Evolutionary conservation across 208 protist genomes (phyloP).

Genomic region (Crithidia thermophila): DNA sequence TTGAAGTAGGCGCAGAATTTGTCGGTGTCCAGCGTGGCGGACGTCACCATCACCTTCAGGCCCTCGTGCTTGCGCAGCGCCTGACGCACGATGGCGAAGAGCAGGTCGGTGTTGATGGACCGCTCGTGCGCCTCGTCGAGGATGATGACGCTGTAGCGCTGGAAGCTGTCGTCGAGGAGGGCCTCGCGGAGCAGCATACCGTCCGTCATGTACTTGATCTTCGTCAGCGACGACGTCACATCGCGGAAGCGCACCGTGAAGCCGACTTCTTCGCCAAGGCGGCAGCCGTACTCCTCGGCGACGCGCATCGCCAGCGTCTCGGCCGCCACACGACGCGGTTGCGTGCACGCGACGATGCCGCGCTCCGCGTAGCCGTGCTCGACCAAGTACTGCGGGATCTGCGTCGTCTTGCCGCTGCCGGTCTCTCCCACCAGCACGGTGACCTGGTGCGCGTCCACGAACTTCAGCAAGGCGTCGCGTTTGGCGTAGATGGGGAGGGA

Average conservation of each 20-base stretch:
- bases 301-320: slow-evolving; percentile 99
- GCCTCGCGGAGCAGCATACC: slow-evolving; percentile 99
- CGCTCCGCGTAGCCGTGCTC: slow-evolving; percentile 87
- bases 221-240: slow-evolving; percentile 94
- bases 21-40: slow-evolving; percentile 97
- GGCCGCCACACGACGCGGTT: slow-evolving; percentile 99
- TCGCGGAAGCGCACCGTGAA: slow-evolving; percentile 99
- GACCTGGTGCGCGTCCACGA: slow-evolving; percentile 80
- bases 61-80: slow-evolving; percentile 85
- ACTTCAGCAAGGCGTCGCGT: slow-evolving; percentile 89
- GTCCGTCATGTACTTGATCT: slow-evolving; percentile 99
- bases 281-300: slow-evolving; percentile 98
- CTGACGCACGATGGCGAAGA: slow-evolving; percentile 98
- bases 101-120: slow-evolving; percentile 99
- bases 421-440: slow-evolving; percentile 96
- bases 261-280: slow-evolving; percentile 98
- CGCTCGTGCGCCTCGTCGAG: slow-evolving; percentile 99
- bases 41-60: slow-evolving; percentile 99
- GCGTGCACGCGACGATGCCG: slow-evolving; percentile 94
- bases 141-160: slow-evolving; percentile 98
- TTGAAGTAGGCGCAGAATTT: slow-evolving; percentile 99
- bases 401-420: slow-evolving; percentile 98
- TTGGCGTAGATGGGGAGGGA: slow-evolving; percentile 96
- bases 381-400: slow-evolving; percentile 95
- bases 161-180: slow-evolving; percentile 95